Evolutionary conservation across 805 yeast genomes (phyloP).

Genomic region (Starmerella cellae): DNA sequence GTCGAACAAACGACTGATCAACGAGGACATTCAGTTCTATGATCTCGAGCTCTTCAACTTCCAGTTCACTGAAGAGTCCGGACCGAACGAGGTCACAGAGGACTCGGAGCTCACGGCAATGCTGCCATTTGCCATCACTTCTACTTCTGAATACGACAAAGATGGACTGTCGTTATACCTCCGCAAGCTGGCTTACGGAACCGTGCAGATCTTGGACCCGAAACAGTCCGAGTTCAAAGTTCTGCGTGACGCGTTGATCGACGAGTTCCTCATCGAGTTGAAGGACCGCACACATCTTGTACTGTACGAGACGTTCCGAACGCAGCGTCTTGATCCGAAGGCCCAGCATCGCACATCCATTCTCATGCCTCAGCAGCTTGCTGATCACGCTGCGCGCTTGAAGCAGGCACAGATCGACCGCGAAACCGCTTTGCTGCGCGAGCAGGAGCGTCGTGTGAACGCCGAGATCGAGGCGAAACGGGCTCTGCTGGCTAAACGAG

Average conservation of each 20-base stretch:
- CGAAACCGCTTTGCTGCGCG: conserved; percentile 30
- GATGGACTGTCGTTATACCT: conserved; percentile 58
- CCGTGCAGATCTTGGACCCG: conserved; percentile 78
- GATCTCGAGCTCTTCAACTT: conserved; percentile 64
- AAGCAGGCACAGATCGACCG: conserved; percentile 33
- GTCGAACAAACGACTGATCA: conserved; percentile 41
- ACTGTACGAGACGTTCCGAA: conserved; percentile 55
- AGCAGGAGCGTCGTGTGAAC: conserved; percentile 29
- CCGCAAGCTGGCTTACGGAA: conserved; percentile 81
- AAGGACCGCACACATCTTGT: conserved; percentile 69
- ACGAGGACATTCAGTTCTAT: conserved; percentile 45
- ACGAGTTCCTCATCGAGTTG: conserved; percentile 74
- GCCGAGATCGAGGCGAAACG: conserved; percentile 30
- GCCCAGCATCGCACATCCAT: conserved; percentile 21
- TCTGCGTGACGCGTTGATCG: conserved; percentile 62
- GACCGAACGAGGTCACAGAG: conserved; percentile 16
- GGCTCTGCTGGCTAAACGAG: conserved; percentile 28
- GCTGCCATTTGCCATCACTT: conserved; percentile 64
- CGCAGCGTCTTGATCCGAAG: conserved; percentile 20
- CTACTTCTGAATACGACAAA: conserved; percentile 51
- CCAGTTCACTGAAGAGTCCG: conserved; percentile 46
- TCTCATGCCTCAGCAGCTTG: conserved; percentile 30
- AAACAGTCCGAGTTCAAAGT: conserved; percentile 75
- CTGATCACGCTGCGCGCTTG: conserved; percentile 28
- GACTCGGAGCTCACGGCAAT: conserved; percentile 29